Base-by-base conservation (phyloP, 768 basidiomycete genomes). In the Mycena pura region DNA sequence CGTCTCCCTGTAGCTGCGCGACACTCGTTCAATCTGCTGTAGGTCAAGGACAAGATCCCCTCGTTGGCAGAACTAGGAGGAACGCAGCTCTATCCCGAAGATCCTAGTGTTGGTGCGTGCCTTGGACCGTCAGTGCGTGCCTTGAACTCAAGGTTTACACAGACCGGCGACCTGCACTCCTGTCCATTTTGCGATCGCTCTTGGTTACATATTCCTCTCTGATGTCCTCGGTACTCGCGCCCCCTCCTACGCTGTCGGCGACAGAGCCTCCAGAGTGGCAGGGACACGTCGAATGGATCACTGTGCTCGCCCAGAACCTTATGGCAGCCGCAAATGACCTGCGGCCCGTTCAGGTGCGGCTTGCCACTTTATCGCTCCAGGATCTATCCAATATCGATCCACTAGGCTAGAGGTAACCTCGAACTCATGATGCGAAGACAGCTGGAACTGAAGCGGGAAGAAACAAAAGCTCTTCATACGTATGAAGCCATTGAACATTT, bases 321-420 rank as follows among this genome's bases (percentile, higher is more conserved):
- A 92, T 95, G 86, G 91, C 89, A 14, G 91, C 92, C 17, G 92
- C 91, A 34, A 96, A 96, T 69, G 93, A 95, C 68, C 76, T 96
- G 49, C 85, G 95, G 24, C 94, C 93, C 1, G 90, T 95, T 5
- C 94, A 96, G 83, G 93, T 88, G 63, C 40, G 54, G 44, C 15
- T 43, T 31, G 41, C 36, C 27, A n/a, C 31, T 47, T 36, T 60
- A 27, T 21, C 19, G n/a, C 49, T 49, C n/a, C 17, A 27, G 59
- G 24, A 25, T 48, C 34, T 46, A 46, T 28, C 54, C 45, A 25
- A 60, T 55, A 36, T 27, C 28, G 24, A 17, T 24, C 54, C 15
- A 29, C 14, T 65, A 93, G 89, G 93, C 94, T 14, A 80, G 94
- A 65, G 89, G 84, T 32, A 92, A 90, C 67, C 80, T 96, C 41